Evolutionary conservation across 805 yeast genomes (phyloP).

Genomic region (Candida anglica): DNA sequence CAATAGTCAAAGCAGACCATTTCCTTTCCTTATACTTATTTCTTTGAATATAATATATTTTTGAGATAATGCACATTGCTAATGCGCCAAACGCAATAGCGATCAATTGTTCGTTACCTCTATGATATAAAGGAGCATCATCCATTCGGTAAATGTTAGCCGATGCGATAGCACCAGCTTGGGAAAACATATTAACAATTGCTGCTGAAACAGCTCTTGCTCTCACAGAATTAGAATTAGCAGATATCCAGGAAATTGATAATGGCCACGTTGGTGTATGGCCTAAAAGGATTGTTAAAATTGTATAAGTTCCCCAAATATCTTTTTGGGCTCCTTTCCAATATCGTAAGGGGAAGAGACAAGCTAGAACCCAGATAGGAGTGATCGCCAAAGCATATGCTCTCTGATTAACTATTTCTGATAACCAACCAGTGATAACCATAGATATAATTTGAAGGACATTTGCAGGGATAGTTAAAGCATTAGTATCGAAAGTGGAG

Average conservation of each 20-base stretch:
- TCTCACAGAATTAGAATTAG: conserved; percentile 58
- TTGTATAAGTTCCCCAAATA: conserved; percentile 39
- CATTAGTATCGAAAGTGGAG: conserved; percentile 47
- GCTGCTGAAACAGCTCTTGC: conserved; percentile 64
- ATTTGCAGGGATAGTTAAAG: conserved; percentile 49
- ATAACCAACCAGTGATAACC: conserved; percentile 17
- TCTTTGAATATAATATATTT: conserved; percentile 35
- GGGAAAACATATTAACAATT: conserved; percentile 60
- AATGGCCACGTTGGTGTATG: conserved; percentile 50
- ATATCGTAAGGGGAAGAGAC: conserved; percentile 24
- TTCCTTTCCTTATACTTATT: conserved; percentile 39
- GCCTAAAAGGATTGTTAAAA: conserved; percentile 36
- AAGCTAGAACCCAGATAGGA: conserved; percentile 16
- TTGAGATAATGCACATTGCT: conserved; percentile 21
- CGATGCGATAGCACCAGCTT: conserved; percentile 50
- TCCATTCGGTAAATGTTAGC: conserved; percentile 53
- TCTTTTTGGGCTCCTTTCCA: conserved; percentile 38
- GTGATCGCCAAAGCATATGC: conserved; percentile 11
- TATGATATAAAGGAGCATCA: conserved; percentile 57
- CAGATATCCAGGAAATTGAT: conserved; percentile 56
- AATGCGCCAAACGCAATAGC: conserved; percentile 30
- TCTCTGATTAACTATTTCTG: conserved; percentile 18
- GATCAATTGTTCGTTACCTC: conserved; percentile 49
- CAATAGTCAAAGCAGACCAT: conserved; percentile 50
- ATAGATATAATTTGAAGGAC: conserved; percentile 19